Evolutionary conservation across 2,329 filamentous ascomycete species (phyloP), one percentile per base, ranked within the genome.

Genomic region (Thermothelomyces thermophilus): DNA sequence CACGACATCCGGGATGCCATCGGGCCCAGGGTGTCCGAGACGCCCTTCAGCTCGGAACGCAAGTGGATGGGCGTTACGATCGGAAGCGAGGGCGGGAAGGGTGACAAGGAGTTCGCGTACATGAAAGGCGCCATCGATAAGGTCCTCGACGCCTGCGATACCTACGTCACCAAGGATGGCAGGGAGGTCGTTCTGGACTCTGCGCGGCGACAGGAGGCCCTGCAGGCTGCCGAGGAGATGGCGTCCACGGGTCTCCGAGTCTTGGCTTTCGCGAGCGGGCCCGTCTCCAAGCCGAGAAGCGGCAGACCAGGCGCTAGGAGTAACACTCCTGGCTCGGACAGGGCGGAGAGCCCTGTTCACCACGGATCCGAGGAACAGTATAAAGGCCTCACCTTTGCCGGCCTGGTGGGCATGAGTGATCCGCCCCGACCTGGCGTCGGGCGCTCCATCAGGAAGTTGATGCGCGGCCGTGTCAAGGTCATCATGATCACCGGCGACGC

Each of bases 11-110:
- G 94, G 54, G 86, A 93, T 41, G 84, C 87, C 9, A 81, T 95
- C 47, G 90, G 90, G n/a, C 77, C 79, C 28, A 86, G 91, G 42
- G 80, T 86, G 28, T 82, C 83, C 37, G 93, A 98, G 66, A 90
- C 88, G 0, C 90, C 93, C 0, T 98, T 98, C 68, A 97, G 91
- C 65, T 98, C 93, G 1, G 90, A 95, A 64, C 81, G 91, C 50
- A 98, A 98, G 68, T 98, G 91, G 91, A 98, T 98, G 94, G 94
- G 94, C 30, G 90, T 96, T 24, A 86, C 90, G 2, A 87, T 96
- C 58, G 82, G 82, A 37, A 72, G 75, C 19, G 75, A 80, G 41
- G 73, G 74, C 24, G 70, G 73, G 26, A 74, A 73, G 51, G 71
- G 73, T 47, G 83, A 86, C 33, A 82, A 83, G 54, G 87, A 95